Base-by-base conservation (phyloP, 805 yeast species). In the Starmerella bombicola region DNA sequence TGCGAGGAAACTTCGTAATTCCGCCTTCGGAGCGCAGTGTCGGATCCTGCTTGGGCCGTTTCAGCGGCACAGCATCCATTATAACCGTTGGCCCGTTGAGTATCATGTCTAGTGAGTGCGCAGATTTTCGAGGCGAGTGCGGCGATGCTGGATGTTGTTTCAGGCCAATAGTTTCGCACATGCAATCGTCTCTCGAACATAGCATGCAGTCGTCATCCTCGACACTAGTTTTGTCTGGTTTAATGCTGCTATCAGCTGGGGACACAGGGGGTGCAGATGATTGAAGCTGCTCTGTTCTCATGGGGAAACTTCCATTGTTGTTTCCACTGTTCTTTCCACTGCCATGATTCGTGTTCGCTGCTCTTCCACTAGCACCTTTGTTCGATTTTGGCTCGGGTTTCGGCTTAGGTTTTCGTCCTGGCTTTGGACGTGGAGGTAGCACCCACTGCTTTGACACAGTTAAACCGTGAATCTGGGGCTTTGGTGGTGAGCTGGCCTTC, bases 401-500 rank as follows among this genome's bases (percentile, higher is more conserved):
- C 93, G 5, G 83, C 82, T 65, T 97, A 81, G 5, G 97, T 95
- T 75, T 75, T 23, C 71, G 51, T 15, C 70, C 69, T 12, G 69
- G 69, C 56, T 80, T 78, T 21, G 93, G 91, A 51, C 91, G 67
- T n/a, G 91, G 93, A 2, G 93, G 93, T 25, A 80, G 63, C 6
- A 80, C 85, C 93, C 91, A 83, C 53, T 75, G 75, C 51, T 78
- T 78, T 34, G 86, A 78, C 0, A 86, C 78, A 8, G 53, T 53
- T 8, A 62, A 53, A 34, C 48, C 35, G 13, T 29, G 19, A 16
- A 31, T 30, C 12, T 21, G 18, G 7, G 17, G 10, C 35, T n/a
- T 28, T 28, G n/a, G n/a, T n/a, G n/a, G n/a, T n/a, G n/a, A n/a
- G n/a, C n/a, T n/a, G n/a, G n/a, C n/a, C n/a, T n/a, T n/a, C n/a